Conservation (phyloP, 306 rosid species). For the Betula pendula region DNA sequence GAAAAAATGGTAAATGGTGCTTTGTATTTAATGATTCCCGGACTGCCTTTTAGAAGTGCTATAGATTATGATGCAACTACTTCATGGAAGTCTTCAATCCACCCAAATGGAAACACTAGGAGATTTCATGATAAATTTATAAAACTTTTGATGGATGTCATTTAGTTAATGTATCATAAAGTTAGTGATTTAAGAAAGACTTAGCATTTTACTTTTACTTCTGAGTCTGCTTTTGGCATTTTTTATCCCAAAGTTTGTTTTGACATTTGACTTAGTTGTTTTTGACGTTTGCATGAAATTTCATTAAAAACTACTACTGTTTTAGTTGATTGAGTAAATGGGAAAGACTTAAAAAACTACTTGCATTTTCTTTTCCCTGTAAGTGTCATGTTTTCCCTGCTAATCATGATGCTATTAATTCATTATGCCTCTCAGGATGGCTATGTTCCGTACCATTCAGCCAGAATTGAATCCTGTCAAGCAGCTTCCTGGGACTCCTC, state of each 20-base stretch:
- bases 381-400: background rate
- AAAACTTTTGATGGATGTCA: background rate
- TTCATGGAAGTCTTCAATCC: background rate
- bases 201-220: constrained; percentile 6
- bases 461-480: constrained; percentile 85
- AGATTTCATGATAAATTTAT: background rate
- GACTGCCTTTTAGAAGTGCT: background rate
- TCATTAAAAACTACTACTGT: background rate
- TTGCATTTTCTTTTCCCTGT: background rate
- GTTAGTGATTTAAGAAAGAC: background rate
- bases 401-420: constrained; percentile 18
- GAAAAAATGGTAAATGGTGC: background rate
- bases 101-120: background rate
- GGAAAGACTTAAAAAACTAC: background rate
- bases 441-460: constrained; percentile 94
- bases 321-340: background rate
- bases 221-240: constrained; percentile 7
- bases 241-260: background rate
- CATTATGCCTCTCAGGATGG: constrained; percentile 63
- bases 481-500: constrained; percentile 80
- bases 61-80: background rate
- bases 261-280: background rate
- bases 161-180: background rate
- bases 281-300: background rate
- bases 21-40: background rate